These are phyloP conservation scores for Periconia sp. DNA, from an alignment of 2,329 filamentous ascomycete genomes.

Conservation along the genomic window DNA sequence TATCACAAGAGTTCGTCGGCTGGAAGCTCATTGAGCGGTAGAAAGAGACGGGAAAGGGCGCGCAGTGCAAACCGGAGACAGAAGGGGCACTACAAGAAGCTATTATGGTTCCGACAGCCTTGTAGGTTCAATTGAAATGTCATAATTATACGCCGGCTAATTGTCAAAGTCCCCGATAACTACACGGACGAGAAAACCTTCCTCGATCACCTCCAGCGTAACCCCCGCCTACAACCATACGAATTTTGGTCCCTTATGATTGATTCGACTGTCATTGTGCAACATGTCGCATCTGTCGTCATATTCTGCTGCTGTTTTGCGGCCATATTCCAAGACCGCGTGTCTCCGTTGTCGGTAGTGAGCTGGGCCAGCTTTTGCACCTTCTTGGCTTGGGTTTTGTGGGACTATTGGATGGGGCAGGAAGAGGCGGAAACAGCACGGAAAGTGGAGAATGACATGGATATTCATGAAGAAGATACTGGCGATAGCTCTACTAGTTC, in stretches of 20 bases:
- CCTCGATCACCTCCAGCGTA: conserved; percentile 92
- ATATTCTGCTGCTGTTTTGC: conserved; percentile 96
- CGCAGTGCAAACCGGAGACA: conserved; percentile 71
- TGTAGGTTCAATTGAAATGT: conserved; percentile 60
- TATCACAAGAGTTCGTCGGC: conserved; percentile 69
- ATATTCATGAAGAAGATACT: conserved; percentile 21
- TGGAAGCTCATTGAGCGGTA: conserved; percentile 23
- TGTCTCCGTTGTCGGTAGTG: conserved; percentile 90
- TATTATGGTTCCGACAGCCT: conserved; percentile 97
- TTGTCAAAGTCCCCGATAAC: conserved; percentile 92
- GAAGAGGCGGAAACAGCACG: conserved; percentile 62
- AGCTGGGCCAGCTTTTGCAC: conserved; percentile 84
- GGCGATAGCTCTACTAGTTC: conserved; percentile 17
- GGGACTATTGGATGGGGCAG: conserved; percentile 87
- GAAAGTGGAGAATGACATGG: conserved; percentile 21
- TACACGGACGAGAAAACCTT: conserved; percentile 98
- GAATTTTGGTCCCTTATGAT: conserved; percentile 98
- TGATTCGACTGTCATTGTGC: conserved; percentile 94
- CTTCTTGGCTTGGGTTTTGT: conserved; percentile 85
- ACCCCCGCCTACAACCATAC: conserved; percentile 91
- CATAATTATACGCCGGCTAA: conserved; percentile 8
- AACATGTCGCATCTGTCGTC: conserved; percentile 92
- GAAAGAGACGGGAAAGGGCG: conserved; percentile 59
- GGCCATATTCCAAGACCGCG: conserved; percentile 82
- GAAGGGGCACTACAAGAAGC: conserved; percentile 86